Conservation (phyloP, 176 grass and related monocot species). For the Ananas comosus region DNA sequence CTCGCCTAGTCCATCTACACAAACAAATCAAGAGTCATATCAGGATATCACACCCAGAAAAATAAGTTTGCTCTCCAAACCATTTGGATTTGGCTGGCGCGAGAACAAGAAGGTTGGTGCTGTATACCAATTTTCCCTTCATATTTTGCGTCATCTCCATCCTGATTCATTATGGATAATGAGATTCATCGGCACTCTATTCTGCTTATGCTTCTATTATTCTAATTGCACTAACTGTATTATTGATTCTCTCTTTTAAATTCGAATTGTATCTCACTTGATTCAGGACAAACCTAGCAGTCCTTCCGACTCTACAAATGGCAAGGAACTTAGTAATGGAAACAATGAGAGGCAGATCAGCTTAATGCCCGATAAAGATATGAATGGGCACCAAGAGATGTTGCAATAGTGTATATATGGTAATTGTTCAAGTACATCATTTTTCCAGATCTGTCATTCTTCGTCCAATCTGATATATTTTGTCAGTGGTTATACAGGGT, state of each 20-base stretch:
- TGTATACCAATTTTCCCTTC: no score
- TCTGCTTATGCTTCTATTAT: no score
- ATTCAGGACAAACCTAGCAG: conserved; percentile 21
- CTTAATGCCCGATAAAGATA: conserved; percentile 5
- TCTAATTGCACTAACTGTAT: no score
- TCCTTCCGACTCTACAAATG: conserved; percentile 16
- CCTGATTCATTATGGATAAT: no score
- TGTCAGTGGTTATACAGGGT: no score
- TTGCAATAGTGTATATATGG: no score
- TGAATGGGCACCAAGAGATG: conserved; percentile 25
- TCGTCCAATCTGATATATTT: no score
- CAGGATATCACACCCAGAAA: conserved; percentile 88
- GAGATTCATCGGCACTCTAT: no score
- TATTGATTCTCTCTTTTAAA: no score
- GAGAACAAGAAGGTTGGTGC: conserved; percentile 82
- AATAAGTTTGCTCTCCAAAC: conserved; percentile 81
- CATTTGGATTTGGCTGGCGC: conserved; percentile 71
- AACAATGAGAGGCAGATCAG: conserved; percentile 13
- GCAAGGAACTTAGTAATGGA: conserved; percentile 10
- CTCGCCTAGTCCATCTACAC: conserved; percentile 33
- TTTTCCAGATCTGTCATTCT: no score
- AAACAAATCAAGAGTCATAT: conserved; percentile 56
- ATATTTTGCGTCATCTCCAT: no score
- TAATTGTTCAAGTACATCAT: no score
- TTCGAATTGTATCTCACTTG: not conserved